Evolutionary conservation across 768 basidiomycete genomes (phyloP), one percentile per base, ranked within the genome.

Genomic region (Tricholoma flavovirens): DNA sequence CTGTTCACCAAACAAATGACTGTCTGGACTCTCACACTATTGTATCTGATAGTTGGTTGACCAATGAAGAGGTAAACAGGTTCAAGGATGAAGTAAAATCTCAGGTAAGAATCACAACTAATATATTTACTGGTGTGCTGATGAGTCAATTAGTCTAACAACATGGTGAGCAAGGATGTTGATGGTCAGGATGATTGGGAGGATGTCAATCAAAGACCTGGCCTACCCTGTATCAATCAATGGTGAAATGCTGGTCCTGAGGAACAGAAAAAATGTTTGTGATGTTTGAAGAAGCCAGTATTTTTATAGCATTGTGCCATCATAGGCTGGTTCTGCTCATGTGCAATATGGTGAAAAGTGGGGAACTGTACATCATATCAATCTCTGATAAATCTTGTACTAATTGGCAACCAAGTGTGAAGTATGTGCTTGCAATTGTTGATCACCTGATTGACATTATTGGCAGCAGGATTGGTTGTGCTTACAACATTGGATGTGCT

Each of bases 321-420:
- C 24, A 26, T 26, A 26, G 24, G 24, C 24, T 26, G 24, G 24
- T 26, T 26, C 24, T 26, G 24, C 32, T 33, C 32, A 12, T 33
- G 32, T 33, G 32, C 32, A 33, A 33, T 14, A 72, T 74, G 70
- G 51, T 72, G 8, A 36, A 46, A 15, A 71, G 68, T 50, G 70
- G 74, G 3, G 71, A 76, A 56, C 56, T 75, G 74, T 74, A 62
- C 56, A 71, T 67, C 35, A 35, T 22, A 38, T 38, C 36, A 38
- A 38, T 38, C 15, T 26, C 24, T 26, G 24, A 26, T 26, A 26
- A 26, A 26, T 26, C 24, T 26, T 26, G 24, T 26, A 26, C 36
- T 38, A 38, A 38, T 15, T 38, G 5, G 15, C 36, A 38, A 38
- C 6, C 15, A 38, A 38, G 36, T 38, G 36, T 6, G 15, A 15